Percentiles rank a stretch among this genome's conserved stretches.
These are phyloP conservation scores for Picea sitchensis DNA, from an alignment of 75 land plant species.

Conservation along the genomic window DNA sequence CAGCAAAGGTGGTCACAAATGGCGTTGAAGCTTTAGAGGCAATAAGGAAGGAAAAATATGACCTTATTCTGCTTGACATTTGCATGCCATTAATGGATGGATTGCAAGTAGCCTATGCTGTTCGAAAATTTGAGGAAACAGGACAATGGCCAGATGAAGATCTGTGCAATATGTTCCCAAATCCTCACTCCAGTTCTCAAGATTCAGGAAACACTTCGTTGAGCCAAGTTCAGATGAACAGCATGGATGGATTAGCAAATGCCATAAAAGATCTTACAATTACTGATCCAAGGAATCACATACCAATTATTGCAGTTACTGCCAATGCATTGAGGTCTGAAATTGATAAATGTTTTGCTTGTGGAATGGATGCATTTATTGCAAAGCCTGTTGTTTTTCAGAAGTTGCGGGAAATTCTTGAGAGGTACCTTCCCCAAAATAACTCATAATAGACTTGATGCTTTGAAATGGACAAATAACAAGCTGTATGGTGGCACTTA, in stretches of 20 bases:
- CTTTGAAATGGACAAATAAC: not conserved
- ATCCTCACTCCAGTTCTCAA: not conserved
- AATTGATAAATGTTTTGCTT: constrained; percentile 21
- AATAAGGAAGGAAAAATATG: constrained; percentile 21
- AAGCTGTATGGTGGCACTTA: not conserved
- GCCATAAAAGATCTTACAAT: constrained; percentile 4
- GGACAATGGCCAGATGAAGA: constrained; percentile 23
- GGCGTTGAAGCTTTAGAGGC: constrained; percentile 28
- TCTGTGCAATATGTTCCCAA: constrained; percentile 7
- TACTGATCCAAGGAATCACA: not conserved
- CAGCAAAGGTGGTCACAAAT: constrained; percentile 26
- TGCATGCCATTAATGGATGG: constrained; percentile 37
- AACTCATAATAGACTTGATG: not conserved
- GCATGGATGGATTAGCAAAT: not conserved
- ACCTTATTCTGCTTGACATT: constrained; percentile 24
- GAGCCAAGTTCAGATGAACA: not conserved
- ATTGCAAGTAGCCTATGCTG: constrained; percentile 25
- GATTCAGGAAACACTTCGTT: constrained; percentile 3
- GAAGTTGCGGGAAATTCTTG: constrained; percentile 20
- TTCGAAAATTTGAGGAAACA: constrained; percentile 22
- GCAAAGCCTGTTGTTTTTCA: constrained; percentile 34
- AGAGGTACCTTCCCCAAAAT: constrained; percentile 18
- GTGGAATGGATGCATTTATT: constrained; percentile 32
- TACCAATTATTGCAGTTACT: constrained; percentile 15
- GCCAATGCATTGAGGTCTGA: constrained; percentile 29